A percentile compares a stretch with the other conserved stretches of the same genome.
Conservation (phyloP, 164 flowering plant species). For the Piper longum region DNA sequence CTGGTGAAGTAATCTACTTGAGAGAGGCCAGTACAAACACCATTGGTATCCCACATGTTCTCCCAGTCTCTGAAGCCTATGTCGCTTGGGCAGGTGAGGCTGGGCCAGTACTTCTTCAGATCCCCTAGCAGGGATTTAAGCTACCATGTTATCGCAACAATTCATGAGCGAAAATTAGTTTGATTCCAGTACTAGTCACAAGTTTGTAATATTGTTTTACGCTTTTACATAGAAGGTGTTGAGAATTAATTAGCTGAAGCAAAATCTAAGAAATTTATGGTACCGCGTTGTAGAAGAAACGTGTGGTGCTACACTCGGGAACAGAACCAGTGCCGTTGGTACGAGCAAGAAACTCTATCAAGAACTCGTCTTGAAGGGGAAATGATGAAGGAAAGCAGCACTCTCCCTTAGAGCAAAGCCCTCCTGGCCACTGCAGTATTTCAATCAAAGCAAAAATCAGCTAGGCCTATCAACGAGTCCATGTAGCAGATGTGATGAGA, state of each 20-base stretch:
- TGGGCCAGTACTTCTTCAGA: constrained; percentile 1
- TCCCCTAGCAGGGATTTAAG: neutral
- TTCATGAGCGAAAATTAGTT: no score
- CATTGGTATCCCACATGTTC: neutral
- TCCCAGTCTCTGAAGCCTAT: neutral
- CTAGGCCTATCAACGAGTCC: neutral
- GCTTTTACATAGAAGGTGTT: no score
- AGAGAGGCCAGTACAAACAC: neutral
- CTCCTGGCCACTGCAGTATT: constrained; percentile 2
- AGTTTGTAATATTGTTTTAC: no score
- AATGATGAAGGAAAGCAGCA: constrained; percentile 1
- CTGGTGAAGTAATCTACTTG: neutral
- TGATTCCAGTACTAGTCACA: no score
- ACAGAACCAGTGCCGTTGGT: neutral
- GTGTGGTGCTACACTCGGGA: neutral
- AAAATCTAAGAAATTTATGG: neutral
- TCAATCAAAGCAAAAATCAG: neutral
- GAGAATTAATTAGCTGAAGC: neutral
- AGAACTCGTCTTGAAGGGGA: constrained; percentile 1
- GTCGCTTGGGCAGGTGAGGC: constrained; percentile 1
- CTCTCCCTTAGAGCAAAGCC: neutral
- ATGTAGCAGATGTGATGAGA: neutral
- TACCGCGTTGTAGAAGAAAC: neutral
- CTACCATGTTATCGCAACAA: neutral
- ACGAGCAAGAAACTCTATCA: neutral